phyloP scores from a whole-genome alignment of 2,329 filamentous ascomycete genomes.

The Claviceps citrina region DNA sequence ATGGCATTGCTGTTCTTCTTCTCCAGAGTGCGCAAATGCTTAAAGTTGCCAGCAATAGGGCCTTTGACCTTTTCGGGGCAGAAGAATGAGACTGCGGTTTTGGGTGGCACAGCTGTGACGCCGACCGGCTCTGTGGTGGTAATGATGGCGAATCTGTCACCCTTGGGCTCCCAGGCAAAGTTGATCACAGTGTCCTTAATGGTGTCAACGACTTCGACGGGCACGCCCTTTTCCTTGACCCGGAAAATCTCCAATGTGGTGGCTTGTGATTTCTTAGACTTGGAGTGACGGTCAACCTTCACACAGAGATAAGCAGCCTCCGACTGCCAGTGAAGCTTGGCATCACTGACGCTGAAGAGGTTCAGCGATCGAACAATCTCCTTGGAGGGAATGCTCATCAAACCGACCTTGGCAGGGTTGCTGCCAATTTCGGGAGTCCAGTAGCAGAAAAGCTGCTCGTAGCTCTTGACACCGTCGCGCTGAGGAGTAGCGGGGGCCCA shows the following conservation, averaged over 20 bases:
- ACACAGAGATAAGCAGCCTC: slow-evolving; percentile 88
- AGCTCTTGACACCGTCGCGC: slow-evolving; percentile 73
- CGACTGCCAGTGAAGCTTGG: slow-evolving; percentile 97
- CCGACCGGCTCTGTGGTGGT: slow-evolving; percentile 74
- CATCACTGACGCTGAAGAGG: slow-evolving; percentile 93
- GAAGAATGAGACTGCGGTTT: slow-evolving; percentile 93
- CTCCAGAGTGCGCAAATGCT: slow-evolving; percentile 83
- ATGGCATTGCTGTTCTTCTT: slow-evolving; percentile 99
- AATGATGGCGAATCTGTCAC: slow-evolving; percentile 92
- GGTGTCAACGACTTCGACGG: slow-evolving; percentile 91
- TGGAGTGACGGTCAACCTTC: slow-evolving; percentile 97
- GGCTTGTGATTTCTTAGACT: slow-evolving; percentile 94
- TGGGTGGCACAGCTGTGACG: slow-evolving; percentile 70
- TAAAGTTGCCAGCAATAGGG: slow-evolving; percentile 74
- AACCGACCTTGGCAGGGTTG: slow-evolving; percentile 89
- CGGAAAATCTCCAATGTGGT: slow-evolving; percentile 98
- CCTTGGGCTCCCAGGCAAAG: slow-evolving; percentile 98
- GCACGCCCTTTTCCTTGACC: slow-evolving; percentile 90
- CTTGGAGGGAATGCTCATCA: slow-evolving; percentile 94
- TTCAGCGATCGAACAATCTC: slow-evolving; percentile 88
- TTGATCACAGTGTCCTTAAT: slow-evolving; percentile 99
- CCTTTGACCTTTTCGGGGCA: slow-evolving; percentile 90
- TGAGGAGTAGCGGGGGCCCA: slow-evolving; percentile 78
- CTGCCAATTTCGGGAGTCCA: slow-evolving; percentile 98
- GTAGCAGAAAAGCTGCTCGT: slow-evolving; percentile 94